Percentiles rank a stretch among this genome's conserved stretches.
phyloP scores from a whole-genome alignment of 257 asterid species.

The Solanum pinnatisectum region DNA sequence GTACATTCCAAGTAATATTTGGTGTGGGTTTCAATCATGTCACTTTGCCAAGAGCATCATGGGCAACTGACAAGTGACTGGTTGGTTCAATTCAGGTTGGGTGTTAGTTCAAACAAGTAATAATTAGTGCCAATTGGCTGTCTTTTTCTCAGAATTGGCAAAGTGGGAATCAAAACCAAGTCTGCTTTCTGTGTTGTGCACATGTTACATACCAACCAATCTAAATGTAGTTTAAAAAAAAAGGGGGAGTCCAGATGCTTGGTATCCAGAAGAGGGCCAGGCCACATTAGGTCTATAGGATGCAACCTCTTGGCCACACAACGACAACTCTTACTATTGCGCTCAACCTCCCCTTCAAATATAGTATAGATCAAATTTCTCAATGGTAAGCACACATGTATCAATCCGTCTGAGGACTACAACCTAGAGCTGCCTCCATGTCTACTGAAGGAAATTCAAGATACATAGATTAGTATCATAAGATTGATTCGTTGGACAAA shows the following conservation, averaged over 20 bases:
- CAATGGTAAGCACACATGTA: background rate
- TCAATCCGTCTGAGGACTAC: background rate
- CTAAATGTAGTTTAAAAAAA: background rate
- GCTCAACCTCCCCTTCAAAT: background rate
- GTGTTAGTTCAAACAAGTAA: background rate
- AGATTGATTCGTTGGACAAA: background rate
- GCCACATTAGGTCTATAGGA: background rate
- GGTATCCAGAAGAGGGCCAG: background rate
- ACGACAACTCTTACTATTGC: background rate
- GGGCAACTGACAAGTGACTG: background rate
- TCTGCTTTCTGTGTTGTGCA: background rate
- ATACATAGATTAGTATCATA: background rate
- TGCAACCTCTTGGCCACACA: background rate
- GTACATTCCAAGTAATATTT: background rate
- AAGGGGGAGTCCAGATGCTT: background rate
- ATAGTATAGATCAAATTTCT: background rate
- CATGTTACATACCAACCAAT: background rate
- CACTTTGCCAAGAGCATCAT: background rate
- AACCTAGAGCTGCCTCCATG: too few relatives aligned
- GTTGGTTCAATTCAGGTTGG: background rate
- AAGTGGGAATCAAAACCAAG: background rate
- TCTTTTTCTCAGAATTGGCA: background rate
- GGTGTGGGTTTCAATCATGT: background rate
- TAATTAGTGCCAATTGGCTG: background rate
- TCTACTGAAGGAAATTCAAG: background rate